Conservation (phyloP, 129 eudicot genomes). For the Deinandra increscens region DNA sequence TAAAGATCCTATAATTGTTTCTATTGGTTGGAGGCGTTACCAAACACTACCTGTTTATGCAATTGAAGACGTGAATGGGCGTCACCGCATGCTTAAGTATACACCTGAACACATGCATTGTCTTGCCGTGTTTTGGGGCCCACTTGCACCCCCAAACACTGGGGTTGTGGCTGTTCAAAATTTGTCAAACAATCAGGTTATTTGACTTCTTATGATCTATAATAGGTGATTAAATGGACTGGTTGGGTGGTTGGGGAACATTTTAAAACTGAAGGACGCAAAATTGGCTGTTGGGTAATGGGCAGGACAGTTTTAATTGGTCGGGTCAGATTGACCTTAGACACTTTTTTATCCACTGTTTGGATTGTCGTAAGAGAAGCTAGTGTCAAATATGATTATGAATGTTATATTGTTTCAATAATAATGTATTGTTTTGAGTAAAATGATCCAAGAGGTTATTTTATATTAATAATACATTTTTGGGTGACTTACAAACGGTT, state of each 20-base stretch:
- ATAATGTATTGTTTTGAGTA: not conserved
- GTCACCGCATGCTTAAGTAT: conserved; percentile 92
- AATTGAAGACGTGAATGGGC: conserved; percentile 79
- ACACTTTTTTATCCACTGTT: not conserved
- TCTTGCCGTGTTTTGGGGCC: conserved; percentile 97
- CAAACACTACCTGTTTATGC: conserved; percentile 89
- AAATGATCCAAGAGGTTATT: not conserved
- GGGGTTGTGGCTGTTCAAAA: conserved; percentile 93
- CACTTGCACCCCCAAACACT: conserved; percentile 93
- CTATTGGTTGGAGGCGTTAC: conserved; percentile 97
- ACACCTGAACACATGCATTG: conserved; percentile 99
- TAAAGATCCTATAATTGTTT: conserved; percentile 84
- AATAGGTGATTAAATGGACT: not conserved
- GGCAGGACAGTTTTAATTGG: not conserved
- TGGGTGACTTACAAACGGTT: not conserved
- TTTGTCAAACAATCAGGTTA: conserved; percentile 74
- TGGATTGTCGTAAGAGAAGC: not conserved
- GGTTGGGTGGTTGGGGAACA: not conserved
- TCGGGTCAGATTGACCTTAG: not conserved
- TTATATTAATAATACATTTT: not conserved
- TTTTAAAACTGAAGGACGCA: not conserved
- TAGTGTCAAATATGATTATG: not conserved
- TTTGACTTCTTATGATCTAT: conserved; percentile 9
- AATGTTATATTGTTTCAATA: not conserved
- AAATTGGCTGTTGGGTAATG: conserved; percentile 31